phyloP scores from a whole-genome alignment of 2,329 filamentous ascomycete species.

The Leptographium procerum region DNA sequence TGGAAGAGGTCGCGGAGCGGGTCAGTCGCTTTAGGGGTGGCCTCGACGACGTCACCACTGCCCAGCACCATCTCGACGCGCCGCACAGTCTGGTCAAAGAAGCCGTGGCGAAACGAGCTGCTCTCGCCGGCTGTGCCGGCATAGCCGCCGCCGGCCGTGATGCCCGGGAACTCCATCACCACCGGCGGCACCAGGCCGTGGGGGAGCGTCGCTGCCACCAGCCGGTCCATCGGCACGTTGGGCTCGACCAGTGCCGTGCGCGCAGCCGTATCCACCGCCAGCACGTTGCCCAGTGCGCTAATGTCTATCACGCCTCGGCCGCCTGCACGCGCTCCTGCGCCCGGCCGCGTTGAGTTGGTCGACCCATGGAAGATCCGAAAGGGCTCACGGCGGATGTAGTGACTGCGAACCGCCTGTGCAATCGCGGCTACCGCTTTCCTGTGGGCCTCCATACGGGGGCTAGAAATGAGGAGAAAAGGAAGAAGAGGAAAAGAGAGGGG shows the following conservation, averaged over 20 bases:
- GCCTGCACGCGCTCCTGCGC: constrained; percentile 18
- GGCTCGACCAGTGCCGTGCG: constrained; percentile 60
- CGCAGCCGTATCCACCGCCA: constrained; percentile 44
- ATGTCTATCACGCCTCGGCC: constrained; percentile 42
- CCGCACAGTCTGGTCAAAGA: constrained; percentile 55
- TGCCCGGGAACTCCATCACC: constrained; percentile 67
- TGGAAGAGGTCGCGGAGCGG: constrained; percentile 47
- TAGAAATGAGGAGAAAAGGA: not conserved
- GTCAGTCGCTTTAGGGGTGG: constrained; percentile 18
- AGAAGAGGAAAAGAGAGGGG: not conserved
- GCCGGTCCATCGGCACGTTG: constrained; percentile 63
- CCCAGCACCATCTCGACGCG: constrained; percentile 59
- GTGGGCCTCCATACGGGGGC: constrained; percentile 37
- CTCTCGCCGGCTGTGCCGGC: constrained; percentile 62
- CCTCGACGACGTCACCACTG: constrained; percentile 50
- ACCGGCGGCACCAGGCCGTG: constrained; percentile 58
- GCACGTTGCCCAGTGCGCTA: constrained; percentile 49
- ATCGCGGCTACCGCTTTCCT: constrained; percentile 34
- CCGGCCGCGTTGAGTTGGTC: constrained; percentile 60
- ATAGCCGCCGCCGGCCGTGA: constrained; percentile 62
- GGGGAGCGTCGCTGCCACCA: constrained; percentile 54
- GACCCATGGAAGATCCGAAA: constrained; percentile 70
- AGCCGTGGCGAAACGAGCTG: constrained; percentile 57
- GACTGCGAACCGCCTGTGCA: constrained; percentile 33
- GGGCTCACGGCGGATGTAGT: constrained; percentile 37